Percentiles rank a stretch among this genome's conserved stretches.
Conservation (phyloP, 176 grass and related monocot genomes). For the Ensete glaucum region DNA sequence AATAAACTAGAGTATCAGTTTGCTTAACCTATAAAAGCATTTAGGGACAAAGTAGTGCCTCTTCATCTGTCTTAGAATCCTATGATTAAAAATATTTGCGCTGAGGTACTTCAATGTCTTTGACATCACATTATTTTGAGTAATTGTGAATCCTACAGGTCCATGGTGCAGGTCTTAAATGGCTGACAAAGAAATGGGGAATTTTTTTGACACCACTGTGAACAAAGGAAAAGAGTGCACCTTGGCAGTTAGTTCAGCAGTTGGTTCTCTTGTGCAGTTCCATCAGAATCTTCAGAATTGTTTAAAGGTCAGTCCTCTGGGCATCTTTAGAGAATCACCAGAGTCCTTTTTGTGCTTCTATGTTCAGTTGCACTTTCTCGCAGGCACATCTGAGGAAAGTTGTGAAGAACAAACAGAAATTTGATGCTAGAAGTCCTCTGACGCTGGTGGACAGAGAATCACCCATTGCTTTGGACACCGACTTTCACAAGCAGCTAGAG, state of each 20-base stretch:
- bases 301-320: slow-evolving; percentile 8
- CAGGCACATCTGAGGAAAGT: slow-evolving; percentile 53
- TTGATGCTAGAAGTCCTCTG: slow-evolving; percentile 5
- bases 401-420: slow-evolving; percentile 22
- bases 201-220: slow-evolving; percentile 1
- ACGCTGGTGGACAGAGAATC: slow-evolving; percentile 14
- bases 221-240: slow-evolving; percentile 1
- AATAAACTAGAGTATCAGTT: no score
- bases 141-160: not conserved
- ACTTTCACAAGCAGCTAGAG: slow-evolving; percentile 63
- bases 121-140: no score
- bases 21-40: no score
- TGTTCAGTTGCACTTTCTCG: not conserved
- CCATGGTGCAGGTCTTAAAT: not conserved
- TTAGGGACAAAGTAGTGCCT: no score
- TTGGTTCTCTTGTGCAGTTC: slow-evolving; percentile 18
- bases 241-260: slow-evolving; percentile 1
- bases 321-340: not conserved
- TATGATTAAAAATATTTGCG: not conserved
- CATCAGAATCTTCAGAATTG: slow-evolving; percentile 17
- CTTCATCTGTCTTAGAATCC: not conserved
- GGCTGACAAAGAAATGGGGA: slow-evolving; percentile 6
- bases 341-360: not conserved
- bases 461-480: slow-evolving; percentile 26
- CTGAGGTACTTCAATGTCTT: not conserved